Conservation (phyloP, 768 basidiomycete genomes). For the Phanerodontia chrysosporium region DNA sequence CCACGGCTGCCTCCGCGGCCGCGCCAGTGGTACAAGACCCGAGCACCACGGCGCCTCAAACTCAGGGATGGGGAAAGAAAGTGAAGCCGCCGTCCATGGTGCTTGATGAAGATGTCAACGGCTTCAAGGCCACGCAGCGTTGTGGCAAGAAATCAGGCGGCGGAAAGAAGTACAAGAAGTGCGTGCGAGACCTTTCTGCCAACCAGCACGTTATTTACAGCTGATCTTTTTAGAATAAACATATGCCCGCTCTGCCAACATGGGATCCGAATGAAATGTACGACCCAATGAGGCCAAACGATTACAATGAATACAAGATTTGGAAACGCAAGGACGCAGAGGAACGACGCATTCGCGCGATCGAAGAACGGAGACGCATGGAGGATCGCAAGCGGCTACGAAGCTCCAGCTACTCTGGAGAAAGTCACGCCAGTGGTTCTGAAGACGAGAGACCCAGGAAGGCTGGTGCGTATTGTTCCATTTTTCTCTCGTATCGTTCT, state of each 20-base stretch:
- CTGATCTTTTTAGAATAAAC: slow-evolving; percentile 48
- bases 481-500: not conserved
- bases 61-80: slow-evolving; percentile 80
- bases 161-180: slow-evolving; percentile 57
- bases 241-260: slow-evolving; percentile 42
- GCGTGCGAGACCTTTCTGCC: slow-evolving; percentile 30
- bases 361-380: slow-evolving; percentile 33
- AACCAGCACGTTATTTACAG: not conserved
- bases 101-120: slow-evolving; percentile 84
- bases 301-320: slow-evolving; percentile 83
- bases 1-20: not conserved
- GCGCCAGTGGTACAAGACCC: slow-evolving; percentile 27
- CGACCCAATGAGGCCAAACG: slow-evolving; percentile 80
- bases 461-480: slow-evolving; percentile 44
- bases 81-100: slow-evolving; percentile 90
- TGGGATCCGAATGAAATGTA: slow-evolving; percentile 84
- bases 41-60: slow-evolving; percentile 30
- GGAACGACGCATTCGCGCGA: slow-evolving; percentile 61
- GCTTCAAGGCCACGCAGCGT: slow-evolving; percentile 60
- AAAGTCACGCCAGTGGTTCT: slow-evolving; percentile 59
- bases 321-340: slow-evolving; percentile 77
- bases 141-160: slow-evolving; percentile 52
- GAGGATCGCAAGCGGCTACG: slow-evolving; percentile 50
- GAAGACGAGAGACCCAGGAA: slow-evolving; percentile 66
- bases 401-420: slow-evolving; percentile 53